These are phyloP conservation scores for Magnusiomyces paraingens DNA, from an alignment of 1,139 yeast species.

Conservation along the genomic window DNA sequence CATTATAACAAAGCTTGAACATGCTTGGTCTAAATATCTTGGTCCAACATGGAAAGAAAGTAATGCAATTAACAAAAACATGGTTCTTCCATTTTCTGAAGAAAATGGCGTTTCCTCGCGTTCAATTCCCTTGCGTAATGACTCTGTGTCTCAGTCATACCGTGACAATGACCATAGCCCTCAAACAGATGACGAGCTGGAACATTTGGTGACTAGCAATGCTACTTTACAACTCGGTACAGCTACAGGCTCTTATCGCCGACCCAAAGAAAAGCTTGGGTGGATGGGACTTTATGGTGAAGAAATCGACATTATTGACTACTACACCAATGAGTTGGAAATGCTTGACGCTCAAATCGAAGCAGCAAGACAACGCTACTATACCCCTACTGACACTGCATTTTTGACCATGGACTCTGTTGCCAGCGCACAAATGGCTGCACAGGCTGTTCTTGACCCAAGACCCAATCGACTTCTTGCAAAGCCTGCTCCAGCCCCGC, in stretches of 20 bases:
- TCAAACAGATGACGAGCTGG: neutral
- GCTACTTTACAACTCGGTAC: conserved; percentile 14
- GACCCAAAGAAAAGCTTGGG: conserved; percentile 43
- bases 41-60: conserved; percentile 33
- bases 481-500: conserved; percentile 79
- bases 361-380: conserved; percentile 40
- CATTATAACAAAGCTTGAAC: conserved; percentile 55
- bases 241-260: conserved; percentile 18
- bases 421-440: conserved; percentile 83
- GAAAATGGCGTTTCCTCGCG: conserved; percentile 7
- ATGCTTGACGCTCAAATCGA: conserved; percentile 52
- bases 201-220: neutral
- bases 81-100: conserved; percentile 12
- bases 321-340: conserved; percentile 51
- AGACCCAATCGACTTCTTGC: conserved; percentile 66
- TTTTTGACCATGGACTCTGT: conserved; percentile 82
- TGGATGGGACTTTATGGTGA: conserved; percentile 49
- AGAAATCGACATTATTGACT: conserved; percentile 58
- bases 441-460: conserved; percentile 83
- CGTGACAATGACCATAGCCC: conserved; percentile 4
- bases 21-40: conserved; percentile 70
- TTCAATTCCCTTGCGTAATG: conserved; percentile 12
- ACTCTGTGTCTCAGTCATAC: conserved; percentile 12
- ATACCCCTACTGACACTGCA: conserved; percentile 46
- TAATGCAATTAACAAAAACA: conserved; percentile 6